These are phyloP conservation scores for Chenopodium album DNA, from an alignment of 148 eudicot species.

Conservation along the genomic window DNA sequence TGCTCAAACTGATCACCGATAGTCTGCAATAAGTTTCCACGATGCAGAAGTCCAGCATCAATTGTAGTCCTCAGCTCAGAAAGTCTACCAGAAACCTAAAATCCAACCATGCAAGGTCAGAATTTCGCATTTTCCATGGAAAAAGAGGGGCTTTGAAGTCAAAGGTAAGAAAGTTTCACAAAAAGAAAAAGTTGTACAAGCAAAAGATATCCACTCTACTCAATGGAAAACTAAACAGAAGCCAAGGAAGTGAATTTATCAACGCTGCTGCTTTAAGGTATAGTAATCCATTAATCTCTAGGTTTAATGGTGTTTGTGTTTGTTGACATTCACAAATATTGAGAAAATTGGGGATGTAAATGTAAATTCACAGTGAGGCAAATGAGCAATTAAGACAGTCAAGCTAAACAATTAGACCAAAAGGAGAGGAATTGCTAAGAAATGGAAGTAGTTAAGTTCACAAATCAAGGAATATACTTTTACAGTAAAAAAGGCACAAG, in stretches of 20 bases:
- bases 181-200: background rate
- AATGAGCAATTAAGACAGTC: background rate
- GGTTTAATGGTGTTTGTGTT: background rate
- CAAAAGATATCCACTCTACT: background rate
- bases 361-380: background rate
- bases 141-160: background rate
- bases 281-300: background rate
- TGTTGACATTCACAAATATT: background rate
- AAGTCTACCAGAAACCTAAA: conserved; percentile 78
- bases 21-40: conserved; percentile 63
- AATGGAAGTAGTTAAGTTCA: conserved; percentile 1
- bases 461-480: background rate
- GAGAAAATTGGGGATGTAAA: background rate
- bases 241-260: background rate
- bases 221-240: background rate
- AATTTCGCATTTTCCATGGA: background rate
- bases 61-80: conserved; percentile 83
- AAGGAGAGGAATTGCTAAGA: background rate
- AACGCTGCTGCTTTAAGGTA: background rate
- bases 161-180: background rate
- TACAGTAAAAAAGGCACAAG: background rate
- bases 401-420: background rate
- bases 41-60: conserved; percentile 77
- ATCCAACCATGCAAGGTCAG: conserved; percentile 8
- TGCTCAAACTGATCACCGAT: conserved; percentile 79